Evolutionary conservation across 176 grass and related monocot species (phyloP), one percentile per base, ranked within the genome.

Genomic region (Typha latifolia): DNA sequence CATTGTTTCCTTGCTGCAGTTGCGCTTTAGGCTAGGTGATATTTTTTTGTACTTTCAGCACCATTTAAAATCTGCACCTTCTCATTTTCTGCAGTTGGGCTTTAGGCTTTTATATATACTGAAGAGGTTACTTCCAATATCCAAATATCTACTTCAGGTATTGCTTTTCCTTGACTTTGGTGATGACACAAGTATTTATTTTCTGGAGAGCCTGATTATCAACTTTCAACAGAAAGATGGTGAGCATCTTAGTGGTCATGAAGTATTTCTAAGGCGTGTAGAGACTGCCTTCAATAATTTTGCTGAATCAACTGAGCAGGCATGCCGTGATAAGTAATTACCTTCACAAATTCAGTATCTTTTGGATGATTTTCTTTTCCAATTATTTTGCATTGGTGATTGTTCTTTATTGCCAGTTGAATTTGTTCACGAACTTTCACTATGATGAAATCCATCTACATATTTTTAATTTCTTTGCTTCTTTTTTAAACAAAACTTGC

Each of bases 91-190:
- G 74, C 82, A 96, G 92, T 82, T 96, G 80, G 88, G 92, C 74
- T 91, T 80, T 82, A 96, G 92, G 80, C 80, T 91, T 71, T 62
- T 96, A 55, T 78, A 91, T 55, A 89, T 96, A 82, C 66, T 91
- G 66, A 96, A 91, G 78, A 91, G 82, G 61, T 9, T 91, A 62
- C 77, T 86, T 27, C 82, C 88, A 23, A 91, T 96, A 18, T 86
- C 85, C 51, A 68, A 84, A 72, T 91, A 89, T 80, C 62, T 91
- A 24, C 29, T 96, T 72, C 74, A 91, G 87, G 92, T 96, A 86
- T 68, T 72, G 29, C 69, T 82, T 74, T 75, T 64, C 57, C 62
- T 59, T 61, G 26, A 77, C 47, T 53, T 69, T 49, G 7, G 48
- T 61, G 62, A 75, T 77, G 34, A 57, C 50, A 62, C 64, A 49